These are phyloP conservation scores for Solanum neorickii DNA, from an alignment of 257 asterid species.

Conservation along the genomic window DNA sequence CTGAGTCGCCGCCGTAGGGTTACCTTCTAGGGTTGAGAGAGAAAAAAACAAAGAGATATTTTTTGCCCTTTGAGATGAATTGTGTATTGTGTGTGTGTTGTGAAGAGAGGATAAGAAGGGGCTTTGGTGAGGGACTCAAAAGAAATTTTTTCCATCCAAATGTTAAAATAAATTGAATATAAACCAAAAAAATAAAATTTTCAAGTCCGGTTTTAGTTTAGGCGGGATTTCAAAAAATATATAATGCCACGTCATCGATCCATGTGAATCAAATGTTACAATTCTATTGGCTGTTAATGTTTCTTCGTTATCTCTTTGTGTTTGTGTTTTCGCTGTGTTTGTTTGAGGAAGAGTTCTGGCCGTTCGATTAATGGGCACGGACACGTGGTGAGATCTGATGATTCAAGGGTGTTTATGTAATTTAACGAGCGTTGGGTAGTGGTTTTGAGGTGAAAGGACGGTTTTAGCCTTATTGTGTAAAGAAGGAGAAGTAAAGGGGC, in stretches of 20 bases:
- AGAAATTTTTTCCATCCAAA: not conserved
- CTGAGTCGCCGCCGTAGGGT: slow-evolving; percentile 4
- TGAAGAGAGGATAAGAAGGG: slow-evolving; percentile 41
- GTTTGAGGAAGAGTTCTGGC: slow-evolving; percentile 14
- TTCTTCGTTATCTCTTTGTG: slow-evolving; percentile 5
- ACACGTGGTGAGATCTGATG: slow-evolving; percentile 24
- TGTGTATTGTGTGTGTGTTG: slow-evolving; percentile 19
- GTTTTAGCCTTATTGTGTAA: slow-evolving; percentile 23
- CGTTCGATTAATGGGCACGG: slow-evolving; percentile 19
- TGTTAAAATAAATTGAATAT: not conserved
- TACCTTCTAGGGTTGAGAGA: slow-evolving; percentile 15
- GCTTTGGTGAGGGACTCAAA: slow-evolving; percentile 33
- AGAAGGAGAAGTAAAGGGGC: slow-evolving; percentile 28
- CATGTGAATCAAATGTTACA: not conserved
- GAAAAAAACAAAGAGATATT: slow-evolving; percentile 16
- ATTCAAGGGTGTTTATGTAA: slow-evolving; percentile 3
- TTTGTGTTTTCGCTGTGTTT: slow-evolving; percentile 74
- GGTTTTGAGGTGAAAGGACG: slow-evolving; percentile 25
- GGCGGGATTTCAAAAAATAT: slow-evolving; percentile 80
- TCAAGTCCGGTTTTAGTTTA: slow-evolving; percentile 73
- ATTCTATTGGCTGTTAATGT: not conserved
- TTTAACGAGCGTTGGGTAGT: not conserved
- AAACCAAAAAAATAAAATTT: not conserved
- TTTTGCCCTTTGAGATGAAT: slow-evolving; percentile 15
- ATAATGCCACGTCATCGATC: slow-evolving; percentile 49